Base-by-base conservation (phyloP, 257 asterid genomes). In the Solanum paucissectum region DNA sequence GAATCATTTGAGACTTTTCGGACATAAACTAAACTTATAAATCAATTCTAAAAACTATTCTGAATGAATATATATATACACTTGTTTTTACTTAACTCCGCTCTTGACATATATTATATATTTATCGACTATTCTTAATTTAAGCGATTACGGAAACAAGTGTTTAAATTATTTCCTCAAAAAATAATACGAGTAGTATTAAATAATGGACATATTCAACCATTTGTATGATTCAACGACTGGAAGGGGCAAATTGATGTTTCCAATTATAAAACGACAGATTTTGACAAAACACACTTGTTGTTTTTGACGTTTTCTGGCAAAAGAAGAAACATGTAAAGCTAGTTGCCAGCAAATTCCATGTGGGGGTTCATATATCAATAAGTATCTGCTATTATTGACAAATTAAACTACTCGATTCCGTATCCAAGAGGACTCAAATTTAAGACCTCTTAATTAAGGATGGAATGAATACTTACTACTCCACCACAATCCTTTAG, bases 281-380 rank as follows among this genome's bases (percentile, higher is more conserved):
- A 21, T 77, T 77, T 40, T 2, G 85, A 29, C 68, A 81, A 81
- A 25, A 81, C 64, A 27, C 40, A 44, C 64, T 44, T 42, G 84
- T 23, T 79, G 5, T 25, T 25, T 77, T 79, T 79, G 84, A 79
- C 84, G 84, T 79, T 79, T 79, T 27, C 66, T 79, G 38, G 38
- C 66, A 9, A 42, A 79, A 4, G 62, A 25, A 42, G 5, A 40
- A 8, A 44, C 25, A 25, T 79, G 66, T 25, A 44, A 79, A 79
- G 66, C 38, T 79, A 14, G 25, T 40, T 25, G 64, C 37, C 62
- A 79, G 84, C 84, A 79, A 44, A 25, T 77, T 40, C 84, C 84
- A 79, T 79, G 84, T n/a, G 33, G 84, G 25, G 25, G 16, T 79
- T 44, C 38, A 42, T 79, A 34, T 20, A 73, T 73, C 14, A 42